Conservation (phyloP, 371 early-diverging fungal species). For the Nematocida ironsii region DNA sequence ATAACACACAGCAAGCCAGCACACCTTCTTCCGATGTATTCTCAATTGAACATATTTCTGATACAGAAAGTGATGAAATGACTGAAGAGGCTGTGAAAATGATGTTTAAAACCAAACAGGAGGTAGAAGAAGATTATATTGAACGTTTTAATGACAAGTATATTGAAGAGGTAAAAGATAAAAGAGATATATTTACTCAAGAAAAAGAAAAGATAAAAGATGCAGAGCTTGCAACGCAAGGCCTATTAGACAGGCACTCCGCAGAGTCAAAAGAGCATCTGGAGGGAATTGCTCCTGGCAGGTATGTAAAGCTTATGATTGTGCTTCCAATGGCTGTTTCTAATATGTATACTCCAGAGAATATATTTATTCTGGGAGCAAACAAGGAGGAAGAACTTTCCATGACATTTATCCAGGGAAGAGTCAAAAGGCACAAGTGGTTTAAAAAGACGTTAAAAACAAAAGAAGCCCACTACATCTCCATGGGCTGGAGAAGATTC, state of each 20-base stretch:
- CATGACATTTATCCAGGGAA: slow-evolving; percentile 61
- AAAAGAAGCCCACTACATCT: slow-evolving; percentile 89
- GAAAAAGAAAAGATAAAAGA: slow-evolving; percentile 51
- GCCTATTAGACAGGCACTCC: slow-evolving; percentile 44
- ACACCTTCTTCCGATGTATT: neutral
- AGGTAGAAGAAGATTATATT: slow-evolving; percentile 60
- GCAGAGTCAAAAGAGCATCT: slow-evolving; percentile 40
- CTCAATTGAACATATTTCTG: slow-evolving; percentile 15
- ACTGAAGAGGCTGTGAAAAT: slow-evolving; percentile 31
- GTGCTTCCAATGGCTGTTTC: slow-evolving; percentile 12
- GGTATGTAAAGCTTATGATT: slow-evolving; percentile 60
- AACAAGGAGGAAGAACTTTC: slow-evolving; percentile 58
- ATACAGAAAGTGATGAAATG: slow-evolving; percentile 25
- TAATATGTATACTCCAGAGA: slow-evolving; percentile 40
- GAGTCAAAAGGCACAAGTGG: slow-evolving; percentile 92
- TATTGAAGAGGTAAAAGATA: slow-evolving; percentile 57
- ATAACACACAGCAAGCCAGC: too few relatives aligned
- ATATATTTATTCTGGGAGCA: slow-evolving; percentile 47
- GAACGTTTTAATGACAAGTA: slow-evolving; percentile 65
- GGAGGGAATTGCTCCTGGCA: slow-evolving; percentile 62
- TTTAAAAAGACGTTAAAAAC: slow-evolving; percentile 86
- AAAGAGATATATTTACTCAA: slow-evolving; percentile 49
- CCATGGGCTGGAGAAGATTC: slow-evolving; percentile 95
- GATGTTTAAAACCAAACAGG: slow-evolving; percentile 57
- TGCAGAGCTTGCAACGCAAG: slow-evolving; percentile 25